Evolutionary conservation across 768 basidiomycete genomes (phyloP).

Genomic region (Hysterangium stoloniferum): DNA sequence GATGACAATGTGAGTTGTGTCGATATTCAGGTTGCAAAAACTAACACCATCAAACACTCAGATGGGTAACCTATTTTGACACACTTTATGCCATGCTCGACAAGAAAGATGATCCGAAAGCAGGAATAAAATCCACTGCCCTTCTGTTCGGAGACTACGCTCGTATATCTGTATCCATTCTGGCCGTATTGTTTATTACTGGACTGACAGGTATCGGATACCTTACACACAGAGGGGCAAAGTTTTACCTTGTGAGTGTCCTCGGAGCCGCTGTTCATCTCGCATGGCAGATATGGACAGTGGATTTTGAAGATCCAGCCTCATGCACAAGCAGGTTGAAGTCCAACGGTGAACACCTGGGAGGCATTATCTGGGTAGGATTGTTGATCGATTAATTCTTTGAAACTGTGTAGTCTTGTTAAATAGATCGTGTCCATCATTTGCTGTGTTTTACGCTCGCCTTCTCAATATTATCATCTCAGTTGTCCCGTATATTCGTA

Average conservation of each 20-base stretch:
- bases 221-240: neutral
- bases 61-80: constrained; percentile 42
- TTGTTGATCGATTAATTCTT: neutral
- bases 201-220: constrained; percentile 14
- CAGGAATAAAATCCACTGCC: constrained; percentile 55
- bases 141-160: constrained; percentile 45
- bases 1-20: constrained; percentile 16
- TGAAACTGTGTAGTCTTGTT: too few relatives aligned
- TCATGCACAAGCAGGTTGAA: neutral
- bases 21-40: neutral
- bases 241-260: constrained; percentile 14
- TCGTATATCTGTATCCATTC: constrained; percentile 35
- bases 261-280: constrained; percentile 31
- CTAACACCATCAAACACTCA: constrained; percentile 13
- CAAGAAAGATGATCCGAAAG: constrained; percentile 47
- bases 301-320: constrained; percentile 7
- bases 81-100: constrained; percentile 51
- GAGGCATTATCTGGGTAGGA: neutral
- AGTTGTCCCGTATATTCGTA: too few relatives aligned
- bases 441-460: too few relatives aligned
- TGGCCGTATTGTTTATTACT: constrained; percentile 24
- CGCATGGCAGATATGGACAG: constrained; percentile 29
- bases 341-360: neutral
- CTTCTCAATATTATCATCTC: too few relatives aligned
- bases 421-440: too few relatives aligned